phyloP scores from a whole-genome alignment of 75 land plant species.

The Selaginella tamariscina region DNA sequence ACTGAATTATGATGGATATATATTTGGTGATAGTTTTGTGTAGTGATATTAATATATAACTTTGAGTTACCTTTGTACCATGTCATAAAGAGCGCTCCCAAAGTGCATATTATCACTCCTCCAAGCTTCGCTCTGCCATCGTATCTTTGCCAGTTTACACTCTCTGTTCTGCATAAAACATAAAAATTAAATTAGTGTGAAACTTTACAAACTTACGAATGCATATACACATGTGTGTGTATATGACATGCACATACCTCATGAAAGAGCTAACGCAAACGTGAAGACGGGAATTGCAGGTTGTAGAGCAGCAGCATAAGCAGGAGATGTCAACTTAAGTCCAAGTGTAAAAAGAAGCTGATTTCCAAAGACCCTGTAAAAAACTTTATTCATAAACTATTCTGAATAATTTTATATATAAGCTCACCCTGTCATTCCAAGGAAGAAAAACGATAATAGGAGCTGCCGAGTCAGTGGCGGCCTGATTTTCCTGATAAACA shows the following conservation, averaged over 20 bases:
- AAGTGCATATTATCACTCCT: conserved; percentile 57
- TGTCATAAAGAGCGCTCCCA: conserved; percentile 74
- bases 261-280: conserved; percentile 53
- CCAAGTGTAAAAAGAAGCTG: conserved; percentile 90
- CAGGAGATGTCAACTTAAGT: conserved; percentile 73
- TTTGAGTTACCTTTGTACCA: conserved; percentile 53
- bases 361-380: conserved; percentile 67
- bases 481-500: conserved; percentile 32
- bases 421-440: conserved; percentile 71
- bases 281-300: conserved; percentile 95
- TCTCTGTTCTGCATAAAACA: conserved; percentile 48
- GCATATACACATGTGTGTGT: too few relatives aligned
- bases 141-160: conserved; percentile 37
- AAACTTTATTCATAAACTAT: not conserved
- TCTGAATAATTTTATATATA: not conserved
- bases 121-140: conserved; percentile 67
- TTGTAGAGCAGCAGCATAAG: conserved; percentile 87
- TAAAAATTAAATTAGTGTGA: too few relatives aligned
- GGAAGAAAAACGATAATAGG: conserved; percentile 44
- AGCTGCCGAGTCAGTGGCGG: conserved; percentile 34
- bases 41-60: too few relatives aligned
- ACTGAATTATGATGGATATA: too few relatives aligned
- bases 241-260: too few relatives aligned
- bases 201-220: too few relatives aligned
- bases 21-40: too few relatives aligned